These are phyloP conservation scores for Aspergillus spinulosporus DNA, from an alignment of 2,329 filamentous ascomycete genomes.

Conservation along the genomic window DNA sequence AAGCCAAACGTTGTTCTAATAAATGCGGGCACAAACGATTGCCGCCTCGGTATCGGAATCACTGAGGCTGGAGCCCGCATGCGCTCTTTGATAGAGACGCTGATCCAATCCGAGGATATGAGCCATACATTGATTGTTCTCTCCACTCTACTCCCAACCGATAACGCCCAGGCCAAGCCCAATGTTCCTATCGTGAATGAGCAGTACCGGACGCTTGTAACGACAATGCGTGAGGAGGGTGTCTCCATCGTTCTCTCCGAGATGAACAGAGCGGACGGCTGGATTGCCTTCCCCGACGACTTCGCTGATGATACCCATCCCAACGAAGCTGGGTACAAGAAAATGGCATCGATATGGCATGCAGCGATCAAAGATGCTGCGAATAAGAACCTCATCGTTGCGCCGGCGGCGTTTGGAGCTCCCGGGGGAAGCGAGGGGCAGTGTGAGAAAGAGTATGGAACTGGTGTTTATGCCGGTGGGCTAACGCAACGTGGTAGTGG, in stretches of 20 bases:
- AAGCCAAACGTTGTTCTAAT: conserved; percentile 15
- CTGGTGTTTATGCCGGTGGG: too few relatives aligned
- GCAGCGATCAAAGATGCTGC: too few relatives aligned
- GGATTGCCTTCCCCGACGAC: too few relatives aligned
- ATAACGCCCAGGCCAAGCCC: background rate
- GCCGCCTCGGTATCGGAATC: background rate
- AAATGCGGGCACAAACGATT: conserved; percentile 17
- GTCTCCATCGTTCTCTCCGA: conserved; percentile 12
- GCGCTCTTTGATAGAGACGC: background rate
- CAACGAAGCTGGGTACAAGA: too few relatives aligned
- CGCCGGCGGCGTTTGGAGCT: too few relatives aligned
- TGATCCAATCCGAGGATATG: conserved; percentile 3
- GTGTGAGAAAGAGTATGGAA: too few relatives aligned
- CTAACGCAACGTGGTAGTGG: too few relatives aligned
- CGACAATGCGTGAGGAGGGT: background rate
- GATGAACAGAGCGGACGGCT: conserved; percentile 3
- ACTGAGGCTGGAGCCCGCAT: conserved; percentile 4
- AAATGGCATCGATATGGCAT: too few relatives aligned
- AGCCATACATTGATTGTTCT: conserved; percentile 5
- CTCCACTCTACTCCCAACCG: conserved; percentile 2
- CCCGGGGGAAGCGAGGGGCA: too few relatives aligned
- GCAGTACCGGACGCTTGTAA: conserved; percentile 9
- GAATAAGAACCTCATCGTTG: too few relatives aligned
- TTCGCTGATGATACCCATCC: too few relatives aligned
- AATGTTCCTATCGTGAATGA: background rate